Conservation (phyloP, 305 asterid species). For the Euphrasia arctica region DNA sequence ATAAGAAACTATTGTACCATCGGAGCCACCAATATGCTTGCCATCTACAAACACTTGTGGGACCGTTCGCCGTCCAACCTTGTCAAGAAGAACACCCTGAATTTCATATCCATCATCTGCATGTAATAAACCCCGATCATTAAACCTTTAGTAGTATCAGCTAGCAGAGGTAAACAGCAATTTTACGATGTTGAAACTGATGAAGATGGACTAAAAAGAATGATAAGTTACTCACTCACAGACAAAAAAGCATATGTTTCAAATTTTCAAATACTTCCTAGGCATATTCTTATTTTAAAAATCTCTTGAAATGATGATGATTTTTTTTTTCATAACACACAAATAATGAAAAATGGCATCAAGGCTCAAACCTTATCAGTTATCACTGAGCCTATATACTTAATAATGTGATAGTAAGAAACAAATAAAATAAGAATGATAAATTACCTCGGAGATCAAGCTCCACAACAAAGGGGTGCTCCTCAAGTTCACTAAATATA, state of each 20-base stretch:
- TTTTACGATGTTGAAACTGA: too few species aligned
- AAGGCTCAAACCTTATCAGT: neutral
- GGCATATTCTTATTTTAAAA: too few species aligned
- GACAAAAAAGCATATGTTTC: too few species aligned
- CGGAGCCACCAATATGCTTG: slow-evolving; percentile 94
- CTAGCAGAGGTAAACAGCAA: neutral
- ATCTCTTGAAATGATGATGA: too few species aligned
- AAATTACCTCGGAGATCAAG: slow-evolving; percentile 88
- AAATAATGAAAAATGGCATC: neutral
- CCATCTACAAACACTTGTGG: slow-evolving; percentile 97
- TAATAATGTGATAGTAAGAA: too few species aligned
- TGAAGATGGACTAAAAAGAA: too few species aligned
- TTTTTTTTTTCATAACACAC: too few species aligned
- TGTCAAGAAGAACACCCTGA: slow-evolving; percentile 74
- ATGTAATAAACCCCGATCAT: slow-evolving; percentile 15
- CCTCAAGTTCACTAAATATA: slow-evolving; percentile 63
- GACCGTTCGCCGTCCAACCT: slow-evolving; percentile 82
- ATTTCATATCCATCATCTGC: slow-evolving; percentile 81
- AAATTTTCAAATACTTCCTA: too few species aligned
- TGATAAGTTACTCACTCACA: neutral
- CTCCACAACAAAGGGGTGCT: slow-evolving; percentile 86
- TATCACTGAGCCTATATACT: neutral
- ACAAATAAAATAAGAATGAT: neutral
- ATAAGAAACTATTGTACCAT: slow-evolving; percentile 43
- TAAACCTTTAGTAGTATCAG: neutral